Conservation (phyloP, 345 rosid species). For the Citropsis articulata region DNA sequence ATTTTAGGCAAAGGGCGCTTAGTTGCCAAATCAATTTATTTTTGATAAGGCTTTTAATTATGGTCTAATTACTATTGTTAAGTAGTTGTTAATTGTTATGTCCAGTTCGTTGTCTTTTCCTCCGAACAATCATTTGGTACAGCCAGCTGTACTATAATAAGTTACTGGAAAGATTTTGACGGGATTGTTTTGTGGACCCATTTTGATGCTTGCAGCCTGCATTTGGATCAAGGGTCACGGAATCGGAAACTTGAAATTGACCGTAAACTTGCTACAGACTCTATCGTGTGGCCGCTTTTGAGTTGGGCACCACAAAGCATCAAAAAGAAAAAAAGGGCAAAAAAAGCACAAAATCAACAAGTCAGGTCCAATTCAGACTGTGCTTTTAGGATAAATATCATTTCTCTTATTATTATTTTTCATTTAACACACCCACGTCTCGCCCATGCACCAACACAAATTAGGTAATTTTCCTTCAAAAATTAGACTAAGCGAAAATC, state of each 20-base stretch:
- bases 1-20: background rate
- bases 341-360: no score
- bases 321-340: no score
- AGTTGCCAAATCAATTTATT: background rate
- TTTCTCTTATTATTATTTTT: no score
- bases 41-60: background rate
- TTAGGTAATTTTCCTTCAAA: no score
- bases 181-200: background rate
- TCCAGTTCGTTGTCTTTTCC: background rate
- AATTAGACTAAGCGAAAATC: no score
- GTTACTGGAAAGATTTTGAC: background rate
- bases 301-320: no score
- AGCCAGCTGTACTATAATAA: background rate
- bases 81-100: background rate
- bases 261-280: background rate
- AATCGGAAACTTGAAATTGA: background rate
- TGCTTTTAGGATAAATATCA: no score
- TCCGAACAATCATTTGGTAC: background rate
- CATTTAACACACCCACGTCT: no score
- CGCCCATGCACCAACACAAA: no score
- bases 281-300: no score
- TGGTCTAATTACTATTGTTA: background rate
- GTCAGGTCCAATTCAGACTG: no score
- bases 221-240: background rate
- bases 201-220: background rate